Conservation (phyloP, 305 asterid species). For the Lippia alba region DNA sequence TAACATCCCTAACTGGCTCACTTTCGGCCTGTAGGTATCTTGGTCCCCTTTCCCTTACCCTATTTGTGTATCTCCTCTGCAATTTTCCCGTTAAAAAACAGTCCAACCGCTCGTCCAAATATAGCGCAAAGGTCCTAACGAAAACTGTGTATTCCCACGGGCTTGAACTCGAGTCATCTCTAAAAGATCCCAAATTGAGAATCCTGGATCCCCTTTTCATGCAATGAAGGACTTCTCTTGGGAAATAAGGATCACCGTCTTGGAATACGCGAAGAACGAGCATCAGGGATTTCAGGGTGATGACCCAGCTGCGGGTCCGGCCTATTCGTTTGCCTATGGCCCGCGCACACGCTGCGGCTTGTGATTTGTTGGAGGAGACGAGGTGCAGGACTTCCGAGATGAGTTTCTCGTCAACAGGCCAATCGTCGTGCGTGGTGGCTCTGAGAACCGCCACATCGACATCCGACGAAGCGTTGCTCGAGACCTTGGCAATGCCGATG, state of each 20-base stretch:
- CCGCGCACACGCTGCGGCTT: slow-evolving; percentile 79
- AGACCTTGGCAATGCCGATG: slow-evolving; percentile 86
- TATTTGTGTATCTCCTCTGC: slow-evolving; percentile 57
- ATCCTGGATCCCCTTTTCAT: slow-evolving; percentile 83
- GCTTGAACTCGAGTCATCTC: slow-evolving; percentile 75
- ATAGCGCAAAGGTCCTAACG: slow-evolving; percentile 75
- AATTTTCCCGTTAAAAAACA: slow-evolving; percentile 86
- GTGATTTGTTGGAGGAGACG: slow-evolving; percentile 69
- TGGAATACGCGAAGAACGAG: slow-evolving; percentile 81
- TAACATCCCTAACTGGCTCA: slow-evolving; percentile 67
- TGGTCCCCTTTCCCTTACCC: slow-evolving; percentile 29
- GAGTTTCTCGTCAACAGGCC: slow-evolving; percentile 62
- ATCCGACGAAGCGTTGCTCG: slow-evolving; percentile 56
- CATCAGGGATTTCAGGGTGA: slow-evolving; percentile 72
- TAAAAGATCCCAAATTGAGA: slow-evolving; percentile 71
- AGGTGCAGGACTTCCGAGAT: slow-evolving; percentile 59
- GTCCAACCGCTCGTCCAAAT: slow-evolving; percentile 83
- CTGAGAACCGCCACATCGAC: slow-evolving; percentile 79
- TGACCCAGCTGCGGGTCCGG: slow-evolving; percentile 79
- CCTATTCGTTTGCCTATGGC: slow-evolving; percentile 80
- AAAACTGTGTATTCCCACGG: slow-evolving; percentile 89
- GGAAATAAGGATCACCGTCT: slow-evolving; percentile 89
- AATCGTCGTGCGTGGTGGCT: slow-evolving; percentile 85
- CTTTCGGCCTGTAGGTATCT: slow-evolving; percentile 29
- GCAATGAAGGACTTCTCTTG: slow-evolving; percentile 82